Evolutionary conservation across 2,329 filamentous ascomycete species (phyloP), one percentile per base, ranked within the genome.

Genomic region (Parastagonospora nodorum): DNA sequence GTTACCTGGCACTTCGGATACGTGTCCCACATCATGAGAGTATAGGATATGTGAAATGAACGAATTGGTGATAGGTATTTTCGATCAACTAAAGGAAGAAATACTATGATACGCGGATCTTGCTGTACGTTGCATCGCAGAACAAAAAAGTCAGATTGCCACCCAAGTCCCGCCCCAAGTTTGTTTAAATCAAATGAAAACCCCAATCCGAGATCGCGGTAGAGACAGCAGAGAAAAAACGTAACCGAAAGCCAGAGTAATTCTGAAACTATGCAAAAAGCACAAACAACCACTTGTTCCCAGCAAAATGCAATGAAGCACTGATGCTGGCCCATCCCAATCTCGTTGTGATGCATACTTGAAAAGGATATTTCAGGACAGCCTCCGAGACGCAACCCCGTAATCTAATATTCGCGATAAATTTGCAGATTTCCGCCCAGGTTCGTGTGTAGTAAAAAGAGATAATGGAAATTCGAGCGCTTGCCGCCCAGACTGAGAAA

Each of bases 301-400:
- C 53, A 64, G 60, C 60, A 51, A 48, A 44, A 56, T 58, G 58
- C 62, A 61, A 24, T 43, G 58, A 61, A 65, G 60, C 62, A 62
- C 42, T 33, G n/a, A 51, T 57, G 52, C 57, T 52, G 54, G 60
- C 53, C 49, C 42, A 53, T 49, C 53, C 61, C 50, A 54, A 42
- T 48, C 53, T 56, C 60, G 60, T 8, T 56, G 52, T 52, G 51
- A 61, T 61, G 55, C 16, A 63, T 62, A 52, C 60, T 45, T 51
- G 14, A 32, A 54, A 53, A 55, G 24, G n/a, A 31, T 19, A 41
- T 55, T 58, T 54, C 58, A 56, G 37, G 55, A 55, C 55, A 61
- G 60, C 58, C 60, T 58, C 61, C 61, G 48, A 43, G 61, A 65
- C 59, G 62, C 62, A 64, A 57, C 36, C 60, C 62, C 57, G 51